Base-by-base conservation (phyloP, 352 stramenopile genomes). In the Phytophthora brassicae region DNA sequence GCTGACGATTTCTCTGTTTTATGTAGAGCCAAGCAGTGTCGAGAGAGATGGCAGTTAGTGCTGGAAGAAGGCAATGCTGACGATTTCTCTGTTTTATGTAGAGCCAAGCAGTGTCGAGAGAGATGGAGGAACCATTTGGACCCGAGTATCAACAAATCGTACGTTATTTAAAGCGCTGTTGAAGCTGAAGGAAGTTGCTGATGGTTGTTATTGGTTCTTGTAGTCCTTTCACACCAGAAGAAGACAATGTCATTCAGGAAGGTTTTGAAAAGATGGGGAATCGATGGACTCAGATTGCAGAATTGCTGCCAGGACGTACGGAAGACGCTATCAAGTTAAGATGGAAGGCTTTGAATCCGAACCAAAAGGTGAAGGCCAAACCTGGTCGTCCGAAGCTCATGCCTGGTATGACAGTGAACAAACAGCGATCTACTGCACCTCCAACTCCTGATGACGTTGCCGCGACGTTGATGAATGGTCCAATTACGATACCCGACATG, bases 61-160 rank as follows among this genome's bases (percentile, higher is more conserved):
- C n/a, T 29, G 16, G n/a, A 29, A 36, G 60, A 8, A 42, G 2
- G 20, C 53, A n/a, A 33, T 48, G 17, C 24, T 61, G 31, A 52
- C 42, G 19, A 5, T 51, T 36, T 24, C 42, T 54, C 16, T 92
- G 75, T 75, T 12, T 51, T 55, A 14, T 64, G 94, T 64, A 95
- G 85, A 38, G 80, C 87, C 2, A 98, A 99, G 71, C 96, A 98
- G 68, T 99, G 96, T 61, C 88, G 96, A 8, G 95, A 99, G 60
- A 90, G 96, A 16, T 99, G 94, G 89, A 82, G 97, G 29, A 98
- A 98, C 74, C 95, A 98, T 71, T 81, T 98, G 53, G 93, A 98
- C 75, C 96, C 96, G 33, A 94, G 88, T 50, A 89, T 98, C 59
- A 92, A 89, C 68, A 90, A 90, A 77, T 72, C 69, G 83, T 92